Evolutionary conservation across 768 basidiomycete species (phyloP), one percentile per base, ranked within the genome.

Genomic region (Antrodiella citrinella): DNA sequence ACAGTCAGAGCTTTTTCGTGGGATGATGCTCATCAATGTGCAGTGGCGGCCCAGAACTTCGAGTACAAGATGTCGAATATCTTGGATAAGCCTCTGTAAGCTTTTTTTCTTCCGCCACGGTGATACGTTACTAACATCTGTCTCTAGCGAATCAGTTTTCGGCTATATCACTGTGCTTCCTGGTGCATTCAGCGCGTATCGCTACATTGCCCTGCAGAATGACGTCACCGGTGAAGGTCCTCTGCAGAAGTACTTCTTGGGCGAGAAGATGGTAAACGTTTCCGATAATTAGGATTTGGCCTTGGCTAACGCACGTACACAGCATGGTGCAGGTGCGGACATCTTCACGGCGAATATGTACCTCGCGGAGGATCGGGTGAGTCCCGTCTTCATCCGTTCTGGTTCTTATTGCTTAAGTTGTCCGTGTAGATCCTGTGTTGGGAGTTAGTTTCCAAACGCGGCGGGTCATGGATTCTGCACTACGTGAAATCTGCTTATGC

Each of bases 311-410:
- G 13, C 44, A 26, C 52, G 26, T 42, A 12, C 20, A 3, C 49
- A 81, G 81, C 88, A 89, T 54, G 88, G 86, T 24, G 81, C 86
- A 3, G 86, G 81, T 12, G 86, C 87, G 1, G 91, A 91, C 61
- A 92, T 95, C 52, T 94, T 94, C 68, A 93, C 91, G 3, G 89
- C 92, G 21, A 95, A 95, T 62, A 95, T 95, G 91, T 97, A 94
- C 62, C 77, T 95, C 13, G 91, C 91, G 7, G 91, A 94, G 66
- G 91, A 92, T 73, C 81, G 86, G 51, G 76, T 78, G 63, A 55
- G 73, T 71, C 47, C 22, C 30, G 48, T 5, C 43, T 45, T 21
- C 0, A 20, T 42, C 12, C 38, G 1, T 35, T 35, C 44, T 22
- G 45, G n/a, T 38, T 35, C 47, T 54, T 2, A 51, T 42, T 20